A percentile compares a stretch with the other conserved stretches of the same genome.
These are phyloP conservation scores for Neurospora africana DNA, from an alignment of 495 filamentous ascomycete species.

Conservation along the genomic window DNA sequence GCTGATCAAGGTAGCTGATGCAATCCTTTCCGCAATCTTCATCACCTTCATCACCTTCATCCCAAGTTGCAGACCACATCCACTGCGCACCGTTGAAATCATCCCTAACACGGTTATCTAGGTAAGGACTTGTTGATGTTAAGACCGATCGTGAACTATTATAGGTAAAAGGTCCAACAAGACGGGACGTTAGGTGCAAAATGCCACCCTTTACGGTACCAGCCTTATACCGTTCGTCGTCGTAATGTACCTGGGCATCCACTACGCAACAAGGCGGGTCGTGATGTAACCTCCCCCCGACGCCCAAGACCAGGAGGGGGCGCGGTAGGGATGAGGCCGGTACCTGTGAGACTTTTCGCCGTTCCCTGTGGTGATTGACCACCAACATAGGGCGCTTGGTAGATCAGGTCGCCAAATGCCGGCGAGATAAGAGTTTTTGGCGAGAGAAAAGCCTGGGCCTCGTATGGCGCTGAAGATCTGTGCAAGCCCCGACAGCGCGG, in stretches of 20 bases:
- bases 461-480: not conserved
- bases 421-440: not conserved
- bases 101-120: not conserved
- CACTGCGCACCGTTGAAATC: rapidly evolving
- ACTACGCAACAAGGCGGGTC: not conserved
- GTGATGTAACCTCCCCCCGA: not conserved
- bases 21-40: not conserved
- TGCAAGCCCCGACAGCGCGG: not conserved
- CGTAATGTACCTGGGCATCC: not conserved
- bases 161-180: not conserved
- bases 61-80: not conserved
- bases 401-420: not conserved
- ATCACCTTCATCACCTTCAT: not conserved
- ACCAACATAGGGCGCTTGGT: not conserved
- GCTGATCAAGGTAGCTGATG: not conserved
- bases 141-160: too few species aligned
- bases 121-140: not conserved
- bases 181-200: not conserved
- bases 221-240: not conserved
- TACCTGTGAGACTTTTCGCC: too few species aligned
- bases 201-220: not conserved
- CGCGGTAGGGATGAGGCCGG: not conserved
- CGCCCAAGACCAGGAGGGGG: not conserved
- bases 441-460: not conserved
- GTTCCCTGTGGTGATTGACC: too few species aligned